Percentiles rank a stretch among this genome's conserved stretches.
Evolutionary conservation across 1,284 basidiomycete genomes (phyloP).

Genomic region (Malassezia psittaci): DNA sequence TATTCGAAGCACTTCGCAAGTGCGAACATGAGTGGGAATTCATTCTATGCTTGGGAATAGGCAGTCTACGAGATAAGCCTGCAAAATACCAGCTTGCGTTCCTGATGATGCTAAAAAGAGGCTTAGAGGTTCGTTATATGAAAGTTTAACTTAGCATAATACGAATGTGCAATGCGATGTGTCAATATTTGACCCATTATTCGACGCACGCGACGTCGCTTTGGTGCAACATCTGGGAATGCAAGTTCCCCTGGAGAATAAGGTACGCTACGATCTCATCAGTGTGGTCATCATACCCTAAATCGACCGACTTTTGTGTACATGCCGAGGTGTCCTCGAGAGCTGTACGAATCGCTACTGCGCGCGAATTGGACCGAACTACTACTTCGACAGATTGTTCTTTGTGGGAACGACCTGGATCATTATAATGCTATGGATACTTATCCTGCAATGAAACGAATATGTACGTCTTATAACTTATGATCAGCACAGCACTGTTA

Average conservation of each 20-base stretch:
- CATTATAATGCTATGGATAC: not conserved
- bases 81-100: constrained; percentile 9
- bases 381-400: constrained; percentile 1
- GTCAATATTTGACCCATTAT: constrained; percentile 10
- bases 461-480: not conserved
- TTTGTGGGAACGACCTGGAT: constrained; percentile 17
- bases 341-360: constrained; percentile 20
- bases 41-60: constrained; percentile 14
- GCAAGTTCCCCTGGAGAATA: not conserved
- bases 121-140: not conserved
- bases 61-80: not conserved
- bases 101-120: not conserved
- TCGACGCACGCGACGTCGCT: constrained; percentile 3
- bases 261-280: constrained; percentile 1
- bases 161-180: not conserved
- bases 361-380: constrained; percentile 18
- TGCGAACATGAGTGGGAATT: not conserved
- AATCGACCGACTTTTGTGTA: constrained; percentile 16
- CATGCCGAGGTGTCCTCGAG: constrained; percentile 22
- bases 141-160: not conserved
- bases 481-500: not conserved
- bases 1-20: not conserved
- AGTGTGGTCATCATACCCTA: constrained; percentile 12
- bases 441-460: not conserved
- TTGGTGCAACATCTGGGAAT: not conserved